phyloP scores from a whole-genome alignment of 2,329 filamentous ascomycete species.

The Oidium heveae region DNA sequence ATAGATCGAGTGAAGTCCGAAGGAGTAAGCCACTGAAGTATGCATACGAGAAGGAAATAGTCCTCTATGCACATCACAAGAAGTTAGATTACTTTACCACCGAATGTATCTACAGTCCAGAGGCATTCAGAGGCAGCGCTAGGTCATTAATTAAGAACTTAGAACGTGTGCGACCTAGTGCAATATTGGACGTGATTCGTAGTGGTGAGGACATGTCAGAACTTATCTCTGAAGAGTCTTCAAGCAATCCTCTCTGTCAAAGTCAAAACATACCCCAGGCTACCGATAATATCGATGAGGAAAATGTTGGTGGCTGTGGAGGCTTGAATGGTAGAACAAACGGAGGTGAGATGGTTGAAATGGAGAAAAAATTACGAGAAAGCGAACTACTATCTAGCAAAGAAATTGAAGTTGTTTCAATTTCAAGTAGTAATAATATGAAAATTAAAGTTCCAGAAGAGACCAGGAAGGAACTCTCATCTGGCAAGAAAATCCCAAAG shows the following conservation, averaged over 20 bases:
- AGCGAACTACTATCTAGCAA: slow-evolving; percentile 33
- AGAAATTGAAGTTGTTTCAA: slow-evolving; percentile 38
- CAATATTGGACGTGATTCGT: slow-evolving; percentile 79
- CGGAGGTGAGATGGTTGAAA: slow-evolving; percentile 55
- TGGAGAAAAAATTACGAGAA: slow-evolving; percentile 47
- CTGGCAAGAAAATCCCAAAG: slow-evolving; percentile 5
- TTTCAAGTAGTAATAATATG: slow-evolving; percentile 7
- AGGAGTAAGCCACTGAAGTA: slow-evolving; percentile 94
- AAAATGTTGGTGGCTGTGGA: slow-evolving; percentile 39
- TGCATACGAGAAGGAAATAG: slow-evolving; percentile 97
- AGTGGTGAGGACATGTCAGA: slow-evolving; percentile 92
- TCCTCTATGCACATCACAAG: slow-evolving; percentile 90
- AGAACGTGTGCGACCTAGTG: slow-evolving; percentile 76
- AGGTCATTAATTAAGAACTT: slow-evolving; percentile 83
- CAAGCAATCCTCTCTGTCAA: slow-evolving; percentile 22
- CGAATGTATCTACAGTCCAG: slow-evolving; percentile 93
- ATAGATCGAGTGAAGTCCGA: slow-evolving; percentile 63
- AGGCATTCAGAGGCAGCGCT: slow-evolving; percentile 84
- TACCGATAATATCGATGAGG: slow-evolving; percentile 12
- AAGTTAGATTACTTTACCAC: slow-evolving; percentile 95
- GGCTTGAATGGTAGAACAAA: slow-evolving; percentile 43
- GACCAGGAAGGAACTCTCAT: slow-evolving; percentile 9
- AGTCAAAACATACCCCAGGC: slow-evolving; percentile 13
- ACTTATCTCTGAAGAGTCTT: slow-evolving; percentile 40
- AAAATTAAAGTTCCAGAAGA: slow-evolving; percentile 6